These are phyloP conservation scores for Escovopsis sp. DNA, from an alignment of 2,329 filamentous ascomycete species.

Conservation along the genomic window DNA sequence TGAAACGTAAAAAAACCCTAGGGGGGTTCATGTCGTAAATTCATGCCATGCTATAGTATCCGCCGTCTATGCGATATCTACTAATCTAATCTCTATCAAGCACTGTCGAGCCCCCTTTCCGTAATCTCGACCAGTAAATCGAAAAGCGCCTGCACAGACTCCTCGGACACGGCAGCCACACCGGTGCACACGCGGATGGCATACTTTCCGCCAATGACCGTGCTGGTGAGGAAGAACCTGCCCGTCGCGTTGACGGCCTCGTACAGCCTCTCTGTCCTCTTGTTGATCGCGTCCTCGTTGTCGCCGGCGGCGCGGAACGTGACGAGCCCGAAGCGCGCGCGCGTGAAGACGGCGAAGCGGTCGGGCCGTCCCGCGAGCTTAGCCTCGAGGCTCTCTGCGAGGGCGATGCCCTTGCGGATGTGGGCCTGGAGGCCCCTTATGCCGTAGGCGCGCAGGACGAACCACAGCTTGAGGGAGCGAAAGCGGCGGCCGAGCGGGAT, in stretches of 20 bases:
- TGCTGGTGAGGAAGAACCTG: conserved; percentile 71
- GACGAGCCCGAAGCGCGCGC: conserved; percentile 63
- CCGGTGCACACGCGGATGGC: conserved; percentile 71
- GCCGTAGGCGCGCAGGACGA: conserved; percentile 74
- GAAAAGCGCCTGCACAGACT: conserved; percentile 61
- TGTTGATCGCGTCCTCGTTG: conserved; percentile 42
- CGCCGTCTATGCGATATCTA: background rate
- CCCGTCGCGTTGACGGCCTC: conserved; percentile 59
- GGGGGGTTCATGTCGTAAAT: background rate
- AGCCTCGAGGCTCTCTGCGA: conserved; percentile 56
- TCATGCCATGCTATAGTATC: background rate
- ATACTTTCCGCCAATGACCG: conserved; percentile 56
- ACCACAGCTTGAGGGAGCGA: conserved; percentile 86
- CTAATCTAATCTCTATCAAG: background rate
- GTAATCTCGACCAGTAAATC: conserved; percentile 52
- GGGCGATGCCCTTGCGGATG: conserved; percentile 50
- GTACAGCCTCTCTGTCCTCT: conserved; percentile 58
- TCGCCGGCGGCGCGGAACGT: conserved; percentile 48
- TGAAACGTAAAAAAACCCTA: background rate
- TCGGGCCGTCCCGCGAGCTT: conserved; percentile 46
- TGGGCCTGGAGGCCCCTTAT: conserved; percentile 60
- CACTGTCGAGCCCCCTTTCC: conserved; percentile 26
- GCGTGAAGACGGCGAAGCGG: conserved; percentile 61
- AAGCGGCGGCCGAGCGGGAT: conserved; percentile 85
- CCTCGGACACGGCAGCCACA: conserved; percentile 50